Percentiles rank a stretch among this genome's conserved stretches.
These are phyloP conservation scores for Diversispora epigaea DNA, from an alignment of 192 early-diverging fungal genomes.

Conservation along the genomic window DNA sequence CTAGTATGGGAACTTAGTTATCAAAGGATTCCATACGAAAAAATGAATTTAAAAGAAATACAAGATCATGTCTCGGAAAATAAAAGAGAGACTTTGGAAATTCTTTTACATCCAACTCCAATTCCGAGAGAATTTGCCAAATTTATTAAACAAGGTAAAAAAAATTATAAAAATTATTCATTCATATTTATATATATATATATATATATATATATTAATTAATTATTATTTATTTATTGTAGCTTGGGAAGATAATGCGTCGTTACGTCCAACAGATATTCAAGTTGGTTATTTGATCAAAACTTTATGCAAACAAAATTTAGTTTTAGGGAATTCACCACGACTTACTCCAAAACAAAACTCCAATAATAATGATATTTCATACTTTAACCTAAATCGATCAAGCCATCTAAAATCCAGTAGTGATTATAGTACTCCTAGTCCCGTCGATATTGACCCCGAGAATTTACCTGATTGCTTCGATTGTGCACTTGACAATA, in stretches of 20 bases:
- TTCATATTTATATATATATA: not conserved
- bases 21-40: slow-evolving; percentile 4
- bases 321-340: not conserved
- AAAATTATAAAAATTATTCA: not conserved
- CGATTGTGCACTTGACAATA: not conserved
- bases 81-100: not conserved
- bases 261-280: not conserved
- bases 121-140: not conserved
- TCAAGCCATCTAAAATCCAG: too few relatives aligned
- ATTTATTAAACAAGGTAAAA: not conserved
- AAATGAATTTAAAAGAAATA: not conserved
- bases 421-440: too few relatives aligned
- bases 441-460: not conserved
- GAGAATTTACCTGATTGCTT: not conserved
- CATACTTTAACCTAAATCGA: too few relatives aligned
- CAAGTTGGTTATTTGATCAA: not conserved
- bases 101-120: not conserved
- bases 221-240: not conserved
- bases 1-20: slow-evolving; percentile 12
- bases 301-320: not conserved
- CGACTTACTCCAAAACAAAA: not conserved
- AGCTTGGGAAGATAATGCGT: slow-evolving; percentile 10
- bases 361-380: too few relatives aligned
- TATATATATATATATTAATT: not conserved
- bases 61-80: not conserved